A percentile compares a stretch with the other conserved stretches of the same genome.
Conservation (phyloP, 169 alveolate species). For the Plasmodium sp. region DNA sequence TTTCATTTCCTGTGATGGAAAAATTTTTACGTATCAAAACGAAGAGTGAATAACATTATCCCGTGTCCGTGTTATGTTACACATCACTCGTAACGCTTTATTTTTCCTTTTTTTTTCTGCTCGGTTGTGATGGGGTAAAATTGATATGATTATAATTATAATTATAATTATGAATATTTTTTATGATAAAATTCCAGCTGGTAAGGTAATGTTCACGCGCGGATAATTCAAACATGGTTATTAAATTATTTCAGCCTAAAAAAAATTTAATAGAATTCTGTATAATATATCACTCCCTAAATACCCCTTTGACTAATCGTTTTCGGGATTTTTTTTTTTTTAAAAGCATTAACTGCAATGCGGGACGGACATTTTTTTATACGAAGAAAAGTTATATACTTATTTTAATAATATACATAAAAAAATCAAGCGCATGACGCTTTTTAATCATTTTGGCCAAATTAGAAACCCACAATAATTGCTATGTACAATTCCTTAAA, state of each 20-base stretch:
- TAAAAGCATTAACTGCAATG: not conserved
- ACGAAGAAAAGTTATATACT: not conserved
- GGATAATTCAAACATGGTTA: not conserved
- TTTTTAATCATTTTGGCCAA: not conserved
- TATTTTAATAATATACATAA: not conserved
- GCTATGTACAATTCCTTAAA: not conserved
- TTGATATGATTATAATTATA: not conserved
- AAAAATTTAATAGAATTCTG: not conserved
- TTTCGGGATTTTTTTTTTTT: not conserved
- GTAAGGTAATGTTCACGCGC: not conserved
- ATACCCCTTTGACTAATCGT: not conserved
- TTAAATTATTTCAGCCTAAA: not conserved
- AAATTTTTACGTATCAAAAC: not conserved
- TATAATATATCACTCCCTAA: not conserved
- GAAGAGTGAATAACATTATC: not conserved
- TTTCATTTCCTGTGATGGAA: not conserved
- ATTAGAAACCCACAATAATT: not conserved
- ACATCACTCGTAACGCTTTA: not conserved
- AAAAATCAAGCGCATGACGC: not conserved
- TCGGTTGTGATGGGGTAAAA: not conserved
- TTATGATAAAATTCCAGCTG: not conserved
- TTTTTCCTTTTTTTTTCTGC: not conserved
- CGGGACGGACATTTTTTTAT: not conserved
- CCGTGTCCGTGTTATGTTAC: not conserved
- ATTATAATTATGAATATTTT: not conserved